Percentiles rank a stretch among this genome's conserved stretches.
These are phyloP conservation scores for Acacia crassicarpa DNA, from an alignment of 306 rosid genomes.

Conservation along the genomic window DNA sequence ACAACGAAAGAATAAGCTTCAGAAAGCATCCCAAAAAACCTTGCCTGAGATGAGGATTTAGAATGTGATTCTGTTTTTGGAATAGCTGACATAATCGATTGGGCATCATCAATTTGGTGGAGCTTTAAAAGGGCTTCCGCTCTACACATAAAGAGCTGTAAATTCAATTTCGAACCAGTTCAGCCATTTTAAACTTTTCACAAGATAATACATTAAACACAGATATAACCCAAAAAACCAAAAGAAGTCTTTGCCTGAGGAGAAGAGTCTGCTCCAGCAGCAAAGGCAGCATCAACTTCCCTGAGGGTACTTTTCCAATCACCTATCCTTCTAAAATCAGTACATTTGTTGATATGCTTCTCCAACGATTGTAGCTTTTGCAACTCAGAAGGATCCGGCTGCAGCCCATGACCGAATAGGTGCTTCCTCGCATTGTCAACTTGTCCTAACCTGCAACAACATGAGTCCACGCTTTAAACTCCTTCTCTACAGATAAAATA, in stretches of 20 bases:
- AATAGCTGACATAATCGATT: constrained; percentile 43
- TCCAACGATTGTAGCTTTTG: constrained; percentile 71
- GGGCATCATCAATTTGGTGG: constrained; percentile 85
- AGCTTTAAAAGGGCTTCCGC: constrained; percentile 90
- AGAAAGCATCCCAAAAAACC: constrained; percentile 74
- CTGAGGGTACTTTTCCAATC: constrained; percentile 81
- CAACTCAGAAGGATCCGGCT: constrained; percentile 58
- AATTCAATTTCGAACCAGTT: constrained; percentile 70
- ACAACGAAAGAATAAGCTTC: constrained; percentile 77
- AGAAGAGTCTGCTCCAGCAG: constrained; percentile 76
- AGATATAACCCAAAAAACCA: neutral
- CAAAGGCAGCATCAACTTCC: constrained; percentile 69
- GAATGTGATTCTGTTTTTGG: constrained; percentile 46
- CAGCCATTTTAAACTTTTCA: constrained; percentile 40
- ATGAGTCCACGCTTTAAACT: neutral
- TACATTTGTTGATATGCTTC: constrained; percentile 73
- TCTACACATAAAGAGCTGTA: constrained; percentile 97
- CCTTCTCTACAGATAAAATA: neutral
- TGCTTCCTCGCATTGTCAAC: constrained; percentile 82
- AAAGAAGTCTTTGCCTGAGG: constrained; percentile 59
- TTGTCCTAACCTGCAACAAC: constrained; percentile 74
- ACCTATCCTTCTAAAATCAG: constrained; percentile 66
- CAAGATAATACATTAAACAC: constrained; percentile 1
- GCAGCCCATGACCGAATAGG: constrained; percentile 53
- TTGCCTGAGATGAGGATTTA: constrained; percentile 45